phyloP scores from a whole-genome alignment of 2,329 filamentous ascomycete genomes.

The Paracorniculantispora psalliotae region DNA sequence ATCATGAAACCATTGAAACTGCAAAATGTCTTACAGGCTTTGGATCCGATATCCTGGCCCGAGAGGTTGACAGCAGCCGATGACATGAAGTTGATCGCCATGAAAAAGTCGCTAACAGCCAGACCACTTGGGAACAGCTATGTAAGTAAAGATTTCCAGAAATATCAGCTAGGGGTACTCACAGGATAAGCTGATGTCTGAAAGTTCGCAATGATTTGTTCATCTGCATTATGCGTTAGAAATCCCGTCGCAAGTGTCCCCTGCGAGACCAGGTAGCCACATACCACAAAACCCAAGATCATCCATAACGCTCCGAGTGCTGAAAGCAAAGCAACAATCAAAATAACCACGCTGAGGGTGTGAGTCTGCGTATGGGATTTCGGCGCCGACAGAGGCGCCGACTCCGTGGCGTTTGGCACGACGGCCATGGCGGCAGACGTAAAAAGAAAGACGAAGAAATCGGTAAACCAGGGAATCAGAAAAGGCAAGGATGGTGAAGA shows the following conservation, averaged over 20 bases:
- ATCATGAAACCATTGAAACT: slow-evolving; percentile 38
- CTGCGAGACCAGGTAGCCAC: not conserved
- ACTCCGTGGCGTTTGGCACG: not conserved
- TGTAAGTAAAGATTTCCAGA: not conserved
- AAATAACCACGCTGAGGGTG: slow-evolving; percentile 5
- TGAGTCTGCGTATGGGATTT: not conserved
- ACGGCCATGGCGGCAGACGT: not conserved
- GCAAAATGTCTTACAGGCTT: slow-evolving; percentile 28
- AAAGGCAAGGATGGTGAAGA: not conserved
- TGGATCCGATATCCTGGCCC: slow-evolving; percentile 26
- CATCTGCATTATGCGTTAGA: not conserved
- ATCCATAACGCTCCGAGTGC: slow-evolving; percentile 2
- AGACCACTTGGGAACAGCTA: slow-evolving; percentile 23
- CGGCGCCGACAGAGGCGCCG: slow-evolving; percentile 8
- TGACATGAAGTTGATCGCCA: slow-evolving; percentile 36
- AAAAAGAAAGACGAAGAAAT: not conserved
- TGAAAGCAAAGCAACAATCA: not conserved
- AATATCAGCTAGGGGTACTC: not conserved
- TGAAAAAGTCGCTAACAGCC: slow-evolving; percentile 35
- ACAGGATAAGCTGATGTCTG: slow-evolving; percentile 8
- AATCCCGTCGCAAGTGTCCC: not conserved
- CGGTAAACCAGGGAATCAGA: not conserved
- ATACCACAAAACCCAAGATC: slow-evolving; percentile 7
- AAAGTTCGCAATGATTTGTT: slow-evolving; percentile 10
- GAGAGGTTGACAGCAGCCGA: slow-evolving; percentile 32